Conservation (phyloP, 164 flowering plant genomes). For the Cinnamomum micranthum region DNA sequence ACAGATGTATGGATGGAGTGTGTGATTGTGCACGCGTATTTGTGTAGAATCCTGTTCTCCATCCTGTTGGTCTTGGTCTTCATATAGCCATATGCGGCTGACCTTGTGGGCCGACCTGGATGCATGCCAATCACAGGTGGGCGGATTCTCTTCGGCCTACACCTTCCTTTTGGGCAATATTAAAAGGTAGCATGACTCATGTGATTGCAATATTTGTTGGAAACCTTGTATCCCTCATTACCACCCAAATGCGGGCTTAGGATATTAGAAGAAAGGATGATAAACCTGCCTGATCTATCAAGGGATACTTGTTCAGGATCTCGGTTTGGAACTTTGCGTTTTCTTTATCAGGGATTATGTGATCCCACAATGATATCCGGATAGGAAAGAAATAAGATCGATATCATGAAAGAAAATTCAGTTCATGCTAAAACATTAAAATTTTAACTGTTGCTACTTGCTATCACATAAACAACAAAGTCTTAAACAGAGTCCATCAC, state of each 20-base stretch:
- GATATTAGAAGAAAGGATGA: background rate
- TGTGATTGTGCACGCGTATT: no score
- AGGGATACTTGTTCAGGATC: constrained; percentile 7
- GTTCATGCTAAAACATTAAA: background rate
- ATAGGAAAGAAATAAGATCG: background rate
- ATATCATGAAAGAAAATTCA: background rate
- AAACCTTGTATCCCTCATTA: no score
- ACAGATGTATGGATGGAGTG: no score
- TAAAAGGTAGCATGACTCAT: no score
- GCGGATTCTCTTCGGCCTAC: no score
- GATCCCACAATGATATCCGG: constrained; percentile 24
- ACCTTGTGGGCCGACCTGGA: no score
- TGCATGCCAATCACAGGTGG: no score
- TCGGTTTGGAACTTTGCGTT: constrained; percentile 12
- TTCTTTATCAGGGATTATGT: constrained; percentile 20
- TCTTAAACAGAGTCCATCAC: background rate
- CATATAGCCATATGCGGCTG: no score
- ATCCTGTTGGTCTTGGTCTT: no score
- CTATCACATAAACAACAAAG: background rate
- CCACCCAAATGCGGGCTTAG: background rate
- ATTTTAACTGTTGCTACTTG: background rate
- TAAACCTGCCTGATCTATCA: constrained; percentile 18
- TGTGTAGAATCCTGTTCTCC: no score
- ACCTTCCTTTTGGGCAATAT: no score
- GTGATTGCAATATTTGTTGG: no score